Conservation (phyloP, 2,329 filamentous ascomycete species). For the Metarhizium anisopliae region DNA sequence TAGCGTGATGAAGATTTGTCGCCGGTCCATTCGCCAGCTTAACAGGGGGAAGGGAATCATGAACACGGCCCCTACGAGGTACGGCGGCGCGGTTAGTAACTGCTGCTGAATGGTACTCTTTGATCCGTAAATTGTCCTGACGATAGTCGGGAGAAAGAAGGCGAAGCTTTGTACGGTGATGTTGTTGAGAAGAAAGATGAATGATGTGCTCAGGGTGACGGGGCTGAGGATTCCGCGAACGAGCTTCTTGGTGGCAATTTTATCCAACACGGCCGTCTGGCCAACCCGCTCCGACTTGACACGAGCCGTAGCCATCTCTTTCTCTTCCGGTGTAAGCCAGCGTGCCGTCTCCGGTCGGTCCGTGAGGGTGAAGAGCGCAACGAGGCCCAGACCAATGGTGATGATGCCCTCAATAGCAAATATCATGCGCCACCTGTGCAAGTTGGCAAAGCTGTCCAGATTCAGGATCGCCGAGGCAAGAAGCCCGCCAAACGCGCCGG, state of each 20-base stretch:
- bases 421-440: conserved; percentile 58
- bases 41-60: conserved; percentile 52
- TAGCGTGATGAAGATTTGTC: conserved; percentile 51
- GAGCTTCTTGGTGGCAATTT: conserved; percentile 49
- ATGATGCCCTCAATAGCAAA: conserved; percentile 63
- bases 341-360: conserved; percentile 59
- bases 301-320: conserved; percentile 55
- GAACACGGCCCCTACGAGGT: conserved; percentile 60
- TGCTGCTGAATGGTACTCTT: conserved; percentile 51
- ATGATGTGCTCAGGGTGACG: conserved; percentile 44
- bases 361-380: conserved; percentile 56
- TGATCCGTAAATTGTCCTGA: conserved; percentile 55
- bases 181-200: conserved; percentile 57
- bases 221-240: conserved; percentile 55
- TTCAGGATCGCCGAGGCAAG: conserved; percentile 56
- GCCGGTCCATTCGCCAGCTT: conserved; percentile 50
- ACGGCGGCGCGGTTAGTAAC: conserved; percentile 62
- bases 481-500: conserved; percentile 63
- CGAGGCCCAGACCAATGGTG: conserved; percentile 39
- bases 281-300: conserved; percentile 60
- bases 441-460: conserved; percentile 46
- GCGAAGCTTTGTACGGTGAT: conserved; percentile 63
- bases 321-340: conserved; percentile 59
- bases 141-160: conserved; percentile 63
- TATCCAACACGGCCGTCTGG: conserved; percentile 54